phyloP scores from a whole-genome alignment of 169 alveolate genomes.

The Cryptosporidium tyzzeri region DNA sequence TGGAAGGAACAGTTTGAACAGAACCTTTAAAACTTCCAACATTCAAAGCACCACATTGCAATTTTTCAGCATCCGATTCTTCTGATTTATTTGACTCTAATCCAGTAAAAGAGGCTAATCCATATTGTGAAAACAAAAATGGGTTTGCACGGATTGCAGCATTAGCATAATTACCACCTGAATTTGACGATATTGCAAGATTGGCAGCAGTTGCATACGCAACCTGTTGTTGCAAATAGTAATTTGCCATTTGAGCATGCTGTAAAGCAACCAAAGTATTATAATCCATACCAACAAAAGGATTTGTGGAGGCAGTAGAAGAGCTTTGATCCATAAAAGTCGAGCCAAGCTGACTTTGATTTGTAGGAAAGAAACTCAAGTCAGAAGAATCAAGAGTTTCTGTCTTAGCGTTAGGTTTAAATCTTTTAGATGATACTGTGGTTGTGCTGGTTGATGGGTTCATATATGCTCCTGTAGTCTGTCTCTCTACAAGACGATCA shows the following conservation, averaged over 20 bases:
- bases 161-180: neutral
- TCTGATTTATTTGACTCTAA: conserved; percentile 30
- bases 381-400: conserved; percentile 75
- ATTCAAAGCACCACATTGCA: neutral
- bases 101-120: conserved; percentile 7
- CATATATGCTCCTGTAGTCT: conserved; percentile 30
- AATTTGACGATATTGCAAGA: conserved; percentile 44
- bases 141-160: conserved; percentile 26
- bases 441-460: conserved; percentile 65
- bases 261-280: conserved; percentile 65
- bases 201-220: conserved; percentile 73
- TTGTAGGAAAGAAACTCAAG: neutral
- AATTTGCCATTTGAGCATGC: conserved; percentile 73
- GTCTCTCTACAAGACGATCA: conserved; percentile 65
- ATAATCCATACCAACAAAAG: conserved; percentile 62
- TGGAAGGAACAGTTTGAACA: neutral
- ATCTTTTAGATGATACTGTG: conserved; percentile 54
- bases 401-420: conserved; percentile 55
- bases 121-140: conserved; percentile 30
- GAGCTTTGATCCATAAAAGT: conserved; percentile 44
- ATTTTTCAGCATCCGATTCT: conserved; percentile 26
- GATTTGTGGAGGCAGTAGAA: neutral
- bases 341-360: conserved; percentile 11
- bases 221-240: conserved; percentile 61
- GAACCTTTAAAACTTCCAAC: neutral